A percentile compares a stretch with the other conserved stretches of the same genome.
Conservation (phyloP, 768 basidiomycete species). For the Auricularia heimuer region DNA sequence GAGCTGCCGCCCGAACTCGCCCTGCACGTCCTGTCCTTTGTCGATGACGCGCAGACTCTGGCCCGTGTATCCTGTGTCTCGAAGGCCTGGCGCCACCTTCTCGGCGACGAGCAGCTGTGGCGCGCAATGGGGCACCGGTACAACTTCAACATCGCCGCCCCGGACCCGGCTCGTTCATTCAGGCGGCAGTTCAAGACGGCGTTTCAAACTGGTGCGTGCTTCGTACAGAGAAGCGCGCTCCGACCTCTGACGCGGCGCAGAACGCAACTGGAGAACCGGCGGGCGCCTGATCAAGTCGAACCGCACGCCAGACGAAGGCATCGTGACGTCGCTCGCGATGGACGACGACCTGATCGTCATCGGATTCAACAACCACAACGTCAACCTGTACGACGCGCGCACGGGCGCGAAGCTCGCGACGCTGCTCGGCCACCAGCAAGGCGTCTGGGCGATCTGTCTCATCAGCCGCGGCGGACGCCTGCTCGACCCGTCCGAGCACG, state of each 20-base stretch:
- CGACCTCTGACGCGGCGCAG: neutral
- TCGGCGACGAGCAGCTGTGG: constrained; percentile 75
- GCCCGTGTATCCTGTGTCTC: constrained; percentile 62
- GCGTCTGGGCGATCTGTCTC: constrained; percentile 89
- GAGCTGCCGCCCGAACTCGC: constrained; percentile 63
- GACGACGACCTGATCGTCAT: constrained; percentile 80
- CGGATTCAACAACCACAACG: constrained; percentile 75
- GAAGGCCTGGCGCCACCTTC: constrained; percentile 56
- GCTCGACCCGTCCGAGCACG: neutral
- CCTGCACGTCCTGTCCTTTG: constrained; percentile 62
- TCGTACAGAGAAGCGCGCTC: neutral
- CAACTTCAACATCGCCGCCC: constrained; percentile 26
- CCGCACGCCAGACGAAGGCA: constrained; percentile 38
- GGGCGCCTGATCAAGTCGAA: neutral
- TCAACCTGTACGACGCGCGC: constrained; percentile 74
- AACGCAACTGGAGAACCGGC: neutral
- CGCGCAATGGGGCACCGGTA: constrained; percentile 56
- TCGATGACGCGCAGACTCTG: constrained; percentile 67
- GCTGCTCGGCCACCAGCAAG: constrained; percentile 72
- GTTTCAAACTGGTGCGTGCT: neutral
- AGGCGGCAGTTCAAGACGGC: neutral
- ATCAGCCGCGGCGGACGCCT: constrained; percentile 51
- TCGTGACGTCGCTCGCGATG: constrained; percentile 81
- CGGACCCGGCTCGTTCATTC: neutral
- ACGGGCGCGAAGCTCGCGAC: constrained; percentile 71